Evolutionary conservation across 176 grass and related monocot genomes (phyloP), one percentile per base, ranked within the genome.

Genomic region (Ananas comosus): DNA sequence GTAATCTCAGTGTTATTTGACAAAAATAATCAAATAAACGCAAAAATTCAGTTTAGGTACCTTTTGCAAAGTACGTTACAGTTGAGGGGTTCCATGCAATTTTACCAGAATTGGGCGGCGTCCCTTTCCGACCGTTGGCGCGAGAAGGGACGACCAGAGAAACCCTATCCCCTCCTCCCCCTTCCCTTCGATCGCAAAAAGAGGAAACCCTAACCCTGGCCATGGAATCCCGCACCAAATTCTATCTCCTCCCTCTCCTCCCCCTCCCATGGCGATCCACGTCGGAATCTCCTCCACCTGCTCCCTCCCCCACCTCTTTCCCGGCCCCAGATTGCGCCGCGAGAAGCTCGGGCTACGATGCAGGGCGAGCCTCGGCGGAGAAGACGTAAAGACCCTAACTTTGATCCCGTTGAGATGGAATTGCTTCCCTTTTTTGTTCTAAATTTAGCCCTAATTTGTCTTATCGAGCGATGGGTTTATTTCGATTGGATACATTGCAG

Each of bases 151-250:
- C 78, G 83, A 71, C 57, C 81, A 89, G 76, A 54, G 64, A 91
- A 91, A 87, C 67, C 88, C 92, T 96, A 89, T 96, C 85, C 72
- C 64, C 69, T 65, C 50, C 4, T 18, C 70, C 51, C 1, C 64
- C 13, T 51, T 25, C 49, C 21, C 51, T 24, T 56, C 16, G 10
- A 52, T 3, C 22, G 53, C 51, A 64, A 9, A 49, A 50, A 52
- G 28, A 27, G 12, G 11, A 27, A 64, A 70, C 48, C 88, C 84
- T 84, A 86, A 81, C 78, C 58, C 48, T 66, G 47, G 27, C 53
- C 66, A 80, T 70, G 50, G 64, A 85, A 74, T 76, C 77, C 13
- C 65, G 65, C 64, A 14, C 66, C 53, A 22, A 51, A 85, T 80
- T 74, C 70, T 48, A 73, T 0, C 51, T 14, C 16, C 13, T 68